Evolutionary conservation across 306 rosid species (phyloP).

Genomic region (Arachis hypogaea): DNA sequence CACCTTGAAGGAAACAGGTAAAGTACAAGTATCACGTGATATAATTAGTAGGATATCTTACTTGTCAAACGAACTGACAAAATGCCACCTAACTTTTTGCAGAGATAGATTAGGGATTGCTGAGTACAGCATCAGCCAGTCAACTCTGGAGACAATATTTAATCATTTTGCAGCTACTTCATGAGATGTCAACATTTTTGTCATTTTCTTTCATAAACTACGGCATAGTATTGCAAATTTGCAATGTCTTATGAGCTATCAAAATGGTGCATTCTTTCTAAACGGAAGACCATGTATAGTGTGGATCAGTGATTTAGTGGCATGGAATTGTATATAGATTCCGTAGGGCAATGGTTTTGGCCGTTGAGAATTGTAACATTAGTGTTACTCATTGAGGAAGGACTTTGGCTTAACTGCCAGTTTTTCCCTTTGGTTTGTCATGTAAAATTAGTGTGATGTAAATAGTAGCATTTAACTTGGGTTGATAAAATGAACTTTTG

Average conservation of each 20-base stretch:
- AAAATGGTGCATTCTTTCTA: constrained; percentile 23
- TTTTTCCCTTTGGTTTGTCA: no score
- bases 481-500: no score
- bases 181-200: constrained; percentile 38
- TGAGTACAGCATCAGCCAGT: constrained; percentile 93
- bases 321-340: constrained; percentile 45
- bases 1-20: constrained; percentile 81
- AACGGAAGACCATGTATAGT: constrained; percentile 32
- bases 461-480: no score
- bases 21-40: constrained; percentile 27
- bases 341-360: background rate
- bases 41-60: constrained; percentile 9
- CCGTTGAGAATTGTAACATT: background rate
- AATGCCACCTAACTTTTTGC: constrained; percentile 41
- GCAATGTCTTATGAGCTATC: constrained; percentile 1
- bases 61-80: constrained; percentile 22
- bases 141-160: constrained; percentile 88
- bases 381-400: no score
- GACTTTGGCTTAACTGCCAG: no score
- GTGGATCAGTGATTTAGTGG: constrained; percentile 32
- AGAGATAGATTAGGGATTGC: constrained; percentile 76
- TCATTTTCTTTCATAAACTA: constrained; percentile 11
- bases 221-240: background rate
- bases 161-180: constrained; percentile 88
- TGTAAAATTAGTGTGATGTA: no score